Percentiles rank a stretch among this genome's conserved stretches.
Evolutionary conservation across 2,329 filamentous ascomycete genomes (phyloP).

Genomic region (Diaporthe eres): DNA sequence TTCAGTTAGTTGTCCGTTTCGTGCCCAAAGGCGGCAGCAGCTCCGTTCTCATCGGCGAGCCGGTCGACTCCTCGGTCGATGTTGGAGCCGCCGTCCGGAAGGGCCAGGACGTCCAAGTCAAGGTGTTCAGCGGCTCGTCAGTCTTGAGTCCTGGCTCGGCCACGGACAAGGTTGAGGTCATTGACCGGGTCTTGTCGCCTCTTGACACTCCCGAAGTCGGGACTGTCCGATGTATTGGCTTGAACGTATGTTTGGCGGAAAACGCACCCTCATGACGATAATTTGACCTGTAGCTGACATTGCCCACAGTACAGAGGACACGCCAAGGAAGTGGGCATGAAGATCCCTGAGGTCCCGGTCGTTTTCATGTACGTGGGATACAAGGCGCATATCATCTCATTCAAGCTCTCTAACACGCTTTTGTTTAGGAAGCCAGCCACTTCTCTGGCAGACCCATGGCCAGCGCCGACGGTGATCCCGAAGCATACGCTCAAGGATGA

Average conservation of each 20-base stretch:
- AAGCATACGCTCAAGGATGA: conserved; percentile 66
- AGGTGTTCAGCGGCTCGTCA: conserved; percentile 70
- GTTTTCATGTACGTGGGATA: conserved; percentile 60
- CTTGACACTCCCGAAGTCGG: conserved; percentile 64
- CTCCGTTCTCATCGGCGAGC: conserved; percentile 39
- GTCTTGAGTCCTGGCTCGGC: conserved; percentile 67
- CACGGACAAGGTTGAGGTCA: conserved; percentile 61
- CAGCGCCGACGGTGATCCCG: conserved; percentile 65
- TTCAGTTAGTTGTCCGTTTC: conserved; percentile 38
- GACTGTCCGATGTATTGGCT: conserved; percentile 70
- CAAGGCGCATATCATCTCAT: background rate
- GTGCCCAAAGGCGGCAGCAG: conserved; percentile 37
- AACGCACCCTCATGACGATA: no score
- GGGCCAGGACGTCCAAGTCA: conserved; percentile 68
- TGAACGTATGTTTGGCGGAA: conserved; percentile 59
- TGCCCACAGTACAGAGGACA: conserved; percentile 58
- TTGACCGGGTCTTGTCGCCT: conserved; percentile 66
- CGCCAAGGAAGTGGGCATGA: conserved; percentile 65
- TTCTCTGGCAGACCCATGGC: conserved; percentile 68
- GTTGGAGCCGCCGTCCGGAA: conserved; percentile 70
- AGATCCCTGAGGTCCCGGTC: conserved; percentile 67
- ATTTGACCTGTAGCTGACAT: background rate
- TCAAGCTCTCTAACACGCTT: background rate
- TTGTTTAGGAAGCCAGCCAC: conserved; percentile 64
- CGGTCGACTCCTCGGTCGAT: conserved; percentile 58